Evolutionary conservation across 768 basidiomycete species (phyloP).

Genomic region (Tulasnella sp.): DNA sequence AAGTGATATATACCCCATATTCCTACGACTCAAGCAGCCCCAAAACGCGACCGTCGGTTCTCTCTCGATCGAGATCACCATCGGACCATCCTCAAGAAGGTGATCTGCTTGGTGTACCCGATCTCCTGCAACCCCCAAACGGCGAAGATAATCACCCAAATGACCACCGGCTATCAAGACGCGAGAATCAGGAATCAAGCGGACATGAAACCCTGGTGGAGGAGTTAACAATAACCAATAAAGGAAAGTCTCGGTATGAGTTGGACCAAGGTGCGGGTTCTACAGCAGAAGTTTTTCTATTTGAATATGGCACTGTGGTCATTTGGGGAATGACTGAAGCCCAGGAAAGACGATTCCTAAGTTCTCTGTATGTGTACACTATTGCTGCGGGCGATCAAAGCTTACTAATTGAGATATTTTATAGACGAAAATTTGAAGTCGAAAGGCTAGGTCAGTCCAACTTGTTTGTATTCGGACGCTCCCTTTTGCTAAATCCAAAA

Average conservation of each 20-base stretch:
- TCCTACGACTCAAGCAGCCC: constrained; percentile 37
- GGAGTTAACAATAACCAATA: constrained; percentile 24
- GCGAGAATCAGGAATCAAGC: not conserved
- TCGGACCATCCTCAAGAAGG: constrained; percentile 31
- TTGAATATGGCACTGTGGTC: constrained; percentile 88
- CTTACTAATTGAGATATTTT: not conserved
- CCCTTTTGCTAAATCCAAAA: constrained; percentile 8
- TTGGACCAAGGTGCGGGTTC: constrained; percentile 27
- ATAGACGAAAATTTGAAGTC: constrained; percentile 85
- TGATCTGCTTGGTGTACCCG: constrained; percentile 68
- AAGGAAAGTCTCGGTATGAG: constrained; percentile 24
- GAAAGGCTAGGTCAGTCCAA: constrained; percentile 59
- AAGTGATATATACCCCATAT: constrained; percentile 90
- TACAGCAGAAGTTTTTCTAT: constrained; percentile 83
- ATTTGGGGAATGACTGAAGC: constrained; percentile 96
- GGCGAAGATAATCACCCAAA: not conserved
- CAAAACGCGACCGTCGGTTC: constrained; percentile 21
- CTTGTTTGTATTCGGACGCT: not conserved
- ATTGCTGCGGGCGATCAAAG: not conserved
- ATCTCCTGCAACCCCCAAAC: constrained; percentile 29
- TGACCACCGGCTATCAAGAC: too few species aligned
- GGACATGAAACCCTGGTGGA: constrained; percentile 19
- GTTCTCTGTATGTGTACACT: constrained; percentile 60
- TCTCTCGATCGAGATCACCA: constrained; percentile 18
- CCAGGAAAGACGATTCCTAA: constrained; percentile 80